phyloP scores from a whole-genome alignment of 2,329 filamentous ascomycete species.

The Monosporascus sp. region DNA sequence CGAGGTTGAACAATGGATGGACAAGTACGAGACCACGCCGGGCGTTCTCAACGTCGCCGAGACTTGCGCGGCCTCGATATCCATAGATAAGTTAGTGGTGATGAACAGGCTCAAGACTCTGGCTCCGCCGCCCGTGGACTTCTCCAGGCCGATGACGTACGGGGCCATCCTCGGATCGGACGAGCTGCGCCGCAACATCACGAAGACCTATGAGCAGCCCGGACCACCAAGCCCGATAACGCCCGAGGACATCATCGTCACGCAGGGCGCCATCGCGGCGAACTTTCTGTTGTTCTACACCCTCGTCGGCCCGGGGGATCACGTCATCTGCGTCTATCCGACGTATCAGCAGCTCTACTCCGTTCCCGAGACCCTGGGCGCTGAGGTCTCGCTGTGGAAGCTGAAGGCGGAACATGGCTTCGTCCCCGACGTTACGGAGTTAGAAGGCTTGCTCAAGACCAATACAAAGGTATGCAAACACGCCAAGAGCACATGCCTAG shows the following conservation, averaged over 20 bases:
- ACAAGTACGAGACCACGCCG: slow-evolving; percentile 51
- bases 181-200: slow-evolving; percentile 58
- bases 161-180: slow-evolving; percentile 66
- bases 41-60: slow-evolving; percentile 68
- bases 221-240: slow-evolving; percentile 32
- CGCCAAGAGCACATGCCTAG: not conserved
- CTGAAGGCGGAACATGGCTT: slow-evolving; percentile 60
- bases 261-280: slow-evolving; percentile 76
- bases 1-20: slow-evolving; percentile 69
- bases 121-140: slow-evolving; percentile 39
- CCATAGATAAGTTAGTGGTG: slow-evolving; percentile 58
- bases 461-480: slow-evolving; percentile 62
- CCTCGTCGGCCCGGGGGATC: slow-evolving; percentile 67
- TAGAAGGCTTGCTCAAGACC: slow-evolving; percentile 58
- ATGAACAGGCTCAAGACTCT: slow-evolving; percentile 51
- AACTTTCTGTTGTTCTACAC: slow-evolving; percentile 77
- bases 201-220: slow-evolving; percentile 58
- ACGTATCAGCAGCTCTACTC: slow-evolving; percentile 82
- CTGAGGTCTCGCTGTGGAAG: slow-evolving; percentile 73
- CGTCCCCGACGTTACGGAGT: slow-evolving; percentile 59
- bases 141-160: slow-evolving; percentile 62
- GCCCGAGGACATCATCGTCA: slow-evolving; percentile 65
- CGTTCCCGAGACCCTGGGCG: slow-evolving; percentile 68
- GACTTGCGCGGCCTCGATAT: slow-evolving; percentile 72
- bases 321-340: slow-evolving; percentile 81